These are phyloP conservation scores for Seiridium cupressi DNA, from an alignment of 2,329 filamentous ascomycete species.

Conservation along the genomic window DNA sequence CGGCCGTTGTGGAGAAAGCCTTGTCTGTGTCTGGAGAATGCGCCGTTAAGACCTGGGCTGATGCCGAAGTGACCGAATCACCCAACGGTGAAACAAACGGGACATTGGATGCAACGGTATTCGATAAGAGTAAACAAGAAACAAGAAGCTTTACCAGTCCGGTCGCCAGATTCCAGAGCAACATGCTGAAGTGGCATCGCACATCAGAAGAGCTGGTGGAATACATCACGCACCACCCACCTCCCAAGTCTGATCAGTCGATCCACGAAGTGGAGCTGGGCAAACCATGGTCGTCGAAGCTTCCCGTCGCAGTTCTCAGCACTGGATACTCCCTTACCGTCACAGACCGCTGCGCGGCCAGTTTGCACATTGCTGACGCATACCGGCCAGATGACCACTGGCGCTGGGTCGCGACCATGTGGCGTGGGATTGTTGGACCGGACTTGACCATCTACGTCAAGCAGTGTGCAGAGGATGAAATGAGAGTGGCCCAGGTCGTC, in stretches of 20 bases:
- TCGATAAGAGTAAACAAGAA: constrained; percentile 10
- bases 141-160: constrained; percentile 30
- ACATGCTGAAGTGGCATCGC: constrained; percentile 72
- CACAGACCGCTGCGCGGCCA: constrained; percentile 71
- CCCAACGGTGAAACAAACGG: neutral
- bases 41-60: constrained; percentile 45
- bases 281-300: constrained; percentile 14
- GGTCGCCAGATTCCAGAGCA: constrained; percentile 62
- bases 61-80: constrained; percentile 20
- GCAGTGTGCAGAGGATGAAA: constrained; percentile 16
- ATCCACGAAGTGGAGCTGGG: too few species aligned
- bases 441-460: constrained; percentile 75
- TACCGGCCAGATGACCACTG: constrained; percentile 89
- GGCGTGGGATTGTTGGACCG: constrained; percentile 80
- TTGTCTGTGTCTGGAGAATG: constrained; percentile 46
- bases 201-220: constrained; percentile 68
- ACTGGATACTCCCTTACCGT: constrained; percentile 78
- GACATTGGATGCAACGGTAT: neutral
- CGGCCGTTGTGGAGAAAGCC: constrained; percentile 63
- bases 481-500: constrained; percentile 41
- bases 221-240: constrained; percentile 38
- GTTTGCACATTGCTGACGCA: constrained; percentile 71
- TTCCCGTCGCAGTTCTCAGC: constrained; percentile 74
- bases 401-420: constrained; percentile 95
- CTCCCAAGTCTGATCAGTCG: neutral